Percentiles rank a stretch among this genome's conserved stretches.
phyloP scores from a whole-genome alignment of 768 basidiomycete species.

The Tylopilus felleus region DNA sequence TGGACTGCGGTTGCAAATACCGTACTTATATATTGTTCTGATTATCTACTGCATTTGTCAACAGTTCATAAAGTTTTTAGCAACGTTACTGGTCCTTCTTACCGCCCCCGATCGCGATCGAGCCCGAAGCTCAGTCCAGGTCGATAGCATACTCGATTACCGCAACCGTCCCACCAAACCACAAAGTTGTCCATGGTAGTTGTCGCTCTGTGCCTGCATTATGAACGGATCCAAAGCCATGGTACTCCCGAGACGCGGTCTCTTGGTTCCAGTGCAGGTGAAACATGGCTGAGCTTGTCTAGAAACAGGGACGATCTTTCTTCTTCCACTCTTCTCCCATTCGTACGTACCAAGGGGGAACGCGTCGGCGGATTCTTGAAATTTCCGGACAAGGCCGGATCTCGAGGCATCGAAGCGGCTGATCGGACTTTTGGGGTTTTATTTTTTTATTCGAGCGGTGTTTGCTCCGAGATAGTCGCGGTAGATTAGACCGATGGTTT shows the following conservation, averaged over 20 bases:
- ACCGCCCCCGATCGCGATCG: conserved; percentile 18
- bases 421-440: conserved; percentile 12
- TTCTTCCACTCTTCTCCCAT: conserved; percentile 1
- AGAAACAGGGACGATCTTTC: conserved; percentile 3
- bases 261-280: neutral
- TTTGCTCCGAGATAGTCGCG: conserved; percentile 18
- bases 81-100: conserved; percentile 2
- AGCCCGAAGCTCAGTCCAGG: conserved; percentile 8
- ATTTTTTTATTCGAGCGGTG: conserved; percentile 9
- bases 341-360: neutral
- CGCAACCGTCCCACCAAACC: neutral
- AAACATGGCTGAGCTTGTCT: neutral
- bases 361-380: conserved; percentile 14
- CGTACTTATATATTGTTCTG: neutral
- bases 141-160: conserved; percentile 3
- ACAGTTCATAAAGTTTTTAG: neutral
- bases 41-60: neutral
- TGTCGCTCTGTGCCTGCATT: neutral
- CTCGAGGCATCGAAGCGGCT: conserved; percentile 17
- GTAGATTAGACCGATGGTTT: conserved; percentile 9
- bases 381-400: conserved; percentile 17
- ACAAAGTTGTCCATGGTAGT: neutral
- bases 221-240: neutral
- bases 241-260: neutral
- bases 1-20: neutral